Base-by-base conservation (phyloP, 768 basidiomycete species). In the Imleria badia region DNA sequence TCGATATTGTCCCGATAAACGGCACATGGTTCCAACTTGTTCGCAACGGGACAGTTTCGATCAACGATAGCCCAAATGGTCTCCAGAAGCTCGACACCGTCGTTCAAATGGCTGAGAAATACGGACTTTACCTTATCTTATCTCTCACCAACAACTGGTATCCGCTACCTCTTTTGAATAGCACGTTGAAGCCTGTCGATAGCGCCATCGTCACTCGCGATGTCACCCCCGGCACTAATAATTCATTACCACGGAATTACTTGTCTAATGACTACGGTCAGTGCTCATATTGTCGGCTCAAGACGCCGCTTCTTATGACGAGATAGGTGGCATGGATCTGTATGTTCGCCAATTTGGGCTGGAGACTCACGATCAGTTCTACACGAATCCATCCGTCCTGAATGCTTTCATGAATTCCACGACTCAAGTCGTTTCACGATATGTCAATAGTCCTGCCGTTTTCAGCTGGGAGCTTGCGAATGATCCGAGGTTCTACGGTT, bases 11-110 rank as follows among this genome's bases (percentile, higher is more conserved):
- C 58, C 83, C 83, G 9, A 61, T 70, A 48, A 78, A 81, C 50
- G 83, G 84, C 1, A 81, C 81, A 19, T 89, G 82, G 82, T 82
- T 88, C 69, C 84, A 86, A 55, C 69, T 81, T 14, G 73, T 86
- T 53, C 36, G 42, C n/a, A 81, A 88, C 52, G 81, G 83, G 14
- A 82, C 78, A 1, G 61, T 74, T 2, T 70, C 76, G 14, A 71
- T 88, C 64, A 88, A 88, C 61, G 71, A 74, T 36, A 84, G 84
- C 6, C 67, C 83, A 20, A 84, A 81, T 51, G 86, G 86, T 44
- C 72, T 87, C 47, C 81, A 84, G 54, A 83, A 80, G 54, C 72
- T 88, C 35, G 86, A 87, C 62, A 81, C 75, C 45, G 73, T 87
- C 30, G 62, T 85, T 31, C 63, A 76, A 46, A 69, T 81, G 49